Percentiles rank a stretch among this genome's conserved stretches.
These are phyloP conservation scores for Coemansia javaensis DNA, from an alignment of 192 early-diverging fungal genomes.

Conservation along the genomic window DNA sequence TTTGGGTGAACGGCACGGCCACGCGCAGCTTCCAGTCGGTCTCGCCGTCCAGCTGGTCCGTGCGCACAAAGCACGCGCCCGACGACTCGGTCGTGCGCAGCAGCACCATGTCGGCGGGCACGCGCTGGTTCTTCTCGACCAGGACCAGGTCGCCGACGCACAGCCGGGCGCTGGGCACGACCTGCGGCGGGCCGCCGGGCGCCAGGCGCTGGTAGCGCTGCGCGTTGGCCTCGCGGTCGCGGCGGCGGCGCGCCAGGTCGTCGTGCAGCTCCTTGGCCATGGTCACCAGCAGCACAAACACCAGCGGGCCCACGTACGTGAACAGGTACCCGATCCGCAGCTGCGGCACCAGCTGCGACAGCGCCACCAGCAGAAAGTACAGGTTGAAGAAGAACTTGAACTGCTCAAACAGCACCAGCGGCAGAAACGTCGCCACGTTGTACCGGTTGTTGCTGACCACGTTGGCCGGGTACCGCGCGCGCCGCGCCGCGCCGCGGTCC, in stretches of 20 bases:
- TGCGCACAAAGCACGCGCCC: constrained; percentile 92
- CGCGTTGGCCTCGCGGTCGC: constrained; percentile 88
- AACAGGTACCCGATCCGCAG: constrained; percentile 78
- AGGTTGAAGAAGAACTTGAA: constrained; percentile 96
- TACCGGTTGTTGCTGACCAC: constrained; percentile 86
- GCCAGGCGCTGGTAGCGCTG: constrained; percentile 70
- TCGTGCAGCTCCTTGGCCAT: constrained; percentile 90
- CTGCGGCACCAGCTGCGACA: constrained; percentile 88
- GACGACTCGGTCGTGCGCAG: constrained; percentile 74
- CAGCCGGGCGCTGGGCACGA: constrained; percentile 75
- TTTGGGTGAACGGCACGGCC: constrained; percentile 79
- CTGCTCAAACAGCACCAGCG: constrained; percentile 82
- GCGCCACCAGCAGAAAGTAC: constrained; percentile 83
- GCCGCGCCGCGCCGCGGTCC: constrained; percentile 34
- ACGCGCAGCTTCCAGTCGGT: constrained; percentile 95
- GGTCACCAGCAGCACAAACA: constrained; percentile 85
- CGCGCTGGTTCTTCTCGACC: constrained; percentile 81
- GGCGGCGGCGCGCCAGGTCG: constrained; percentile 73
- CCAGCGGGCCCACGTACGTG: constrained; percentile 90
- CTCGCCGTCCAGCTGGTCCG: constrained; percentile 96
- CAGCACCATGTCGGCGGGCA: constrained; percentile 89
- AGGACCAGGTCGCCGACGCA: constrained; percentile 83
- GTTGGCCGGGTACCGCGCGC: constrained; percentile 65
- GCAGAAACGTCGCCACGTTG: constrained; percentile 72
- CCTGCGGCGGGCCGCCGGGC: constrained; percentile 51